Conservation (phyloP, 2,329 filamentous ascomycete genomes). For the Corniculantispora saksenae region DNA sequence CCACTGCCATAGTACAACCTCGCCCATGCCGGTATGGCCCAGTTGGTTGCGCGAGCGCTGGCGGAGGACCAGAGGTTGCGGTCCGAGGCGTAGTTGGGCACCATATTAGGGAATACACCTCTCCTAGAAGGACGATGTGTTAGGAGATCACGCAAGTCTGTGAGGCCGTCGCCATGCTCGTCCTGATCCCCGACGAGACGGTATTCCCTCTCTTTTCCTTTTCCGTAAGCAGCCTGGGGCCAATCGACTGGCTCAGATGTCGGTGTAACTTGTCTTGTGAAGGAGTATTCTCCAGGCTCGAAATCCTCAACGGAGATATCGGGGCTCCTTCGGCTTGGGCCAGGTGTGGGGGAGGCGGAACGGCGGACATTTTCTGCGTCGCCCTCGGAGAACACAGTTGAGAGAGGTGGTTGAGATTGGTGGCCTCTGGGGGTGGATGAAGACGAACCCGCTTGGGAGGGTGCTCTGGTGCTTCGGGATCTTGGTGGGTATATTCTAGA, state of each 20-base stretch:
- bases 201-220: constrained; percentile 37
- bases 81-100: constrained; percentile 51
- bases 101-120: constrained; percentile 50
- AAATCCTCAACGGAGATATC: neutral
- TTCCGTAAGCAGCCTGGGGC: constrained; percentile 47
- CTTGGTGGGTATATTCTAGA: constrained; percentile 15
- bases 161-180: constrained; percentile 64
- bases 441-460: neutral
- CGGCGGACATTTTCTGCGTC: constrained; percentile 54
- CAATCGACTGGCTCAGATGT: constrained; percentile 51
- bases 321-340: neutral
- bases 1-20: constrained; percentile 71
- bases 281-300: neutral
- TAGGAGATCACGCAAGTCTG: constrained; percentile 55
- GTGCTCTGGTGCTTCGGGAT: constrained; percentile 4
- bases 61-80: constrained; percentile 53
- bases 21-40: constrained; percentile 56
- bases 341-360: constrained; percentile 42
- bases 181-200: constrained; percentile 59
- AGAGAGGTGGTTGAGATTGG: constrained; percentile 65
- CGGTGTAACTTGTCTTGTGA: constrained; percentile 23
- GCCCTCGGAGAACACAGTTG: constrained; percentile 64
- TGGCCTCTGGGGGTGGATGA: constrained; percentile 29
- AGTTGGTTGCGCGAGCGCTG: constrained; percentile 50
- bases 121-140: constrained; percentile 55